Base-by-base conservation (phyloP, 805 yeast species). In the Metschnikowia koreensis region DNA sequence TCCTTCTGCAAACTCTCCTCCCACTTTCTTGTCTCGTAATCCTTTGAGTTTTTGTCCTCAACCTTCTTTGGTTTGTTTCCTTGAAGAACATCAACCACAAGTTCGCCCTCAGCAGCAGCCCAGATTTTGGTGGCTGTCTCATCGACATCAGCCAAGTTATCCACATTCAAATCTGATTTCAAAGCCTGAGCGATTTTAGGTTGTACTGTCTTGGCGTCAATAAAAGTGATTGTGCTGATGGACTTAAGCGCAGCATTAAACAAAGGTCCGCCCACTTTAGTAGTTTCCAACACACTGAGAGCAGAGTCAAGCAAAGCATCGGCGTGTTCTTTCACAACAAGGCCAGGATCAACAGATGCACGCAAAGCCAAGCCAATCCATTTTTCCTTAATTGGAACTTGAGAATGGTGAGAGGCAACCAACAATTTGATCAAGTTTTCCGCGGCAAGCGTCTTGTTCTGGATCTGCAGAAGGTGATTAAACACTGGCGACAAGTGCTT, bases 21-120 rank as follows among this genome's bases (percentile, higher is more conserved):
- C 98, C 98, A 93, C 66, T 89, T 83, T 53, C 81, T 71, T 1
- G 92, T 87, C 60, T 87, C 96, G 60, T 89, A 89, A 61, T 91
- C 97, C 63, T 85, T 91, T 1, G 89, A 73, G 64, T 89, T 89
- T 65, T 87, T 89, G 63, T 82, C 81, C 12, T 82, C 81, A 5
- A 70, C 73, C 34, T 69, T 68, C 62, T 74, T 79, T 2, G 63
- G 44, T 50, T 70, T 70, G 11, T 65, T 60, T 34, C 66, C 63
- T 37, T 77, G 79, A 45, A 88, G 66, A 6, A 88, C 82, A 61
- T 89, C 83, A 16, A 83, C 68, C 1, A 87, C 94, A 48, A 86
- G 65, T 43, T 80, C 84, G 2, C 91, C 96, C 42, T 84, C 96
- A 0, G 74, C 65, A 9, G 86, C 86, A 43, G 70, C 75, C 86